Evolutionary conservation across 192 early-diverging fungal species (phyloP).

Genomic region (Backusella westeae): DNA sequence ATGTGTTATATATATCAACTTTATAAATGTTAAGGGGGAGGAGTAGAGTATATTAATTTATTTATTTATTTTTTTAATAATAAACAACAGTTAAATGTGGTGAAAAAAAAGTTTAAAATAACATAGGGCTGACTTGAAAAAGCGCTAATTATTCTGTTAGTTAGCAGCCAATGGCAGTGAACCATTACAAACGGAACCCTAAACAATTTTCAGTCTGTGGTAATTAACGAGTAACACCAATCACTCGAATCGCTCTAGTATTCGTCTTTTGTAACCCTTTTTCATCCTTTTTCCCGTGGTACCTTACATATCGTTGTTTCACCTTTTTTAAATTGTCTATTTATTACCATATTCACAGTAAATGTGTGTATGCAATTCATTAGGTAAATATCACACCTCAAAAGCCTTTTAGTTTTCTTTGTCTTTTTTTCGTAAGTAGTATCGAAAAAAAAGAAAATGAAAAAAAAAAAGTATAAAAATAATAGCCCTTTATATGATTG

Average conservation of each 20-base stretch:
- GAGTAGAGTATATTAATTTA: neutral
- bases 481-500: neutral
- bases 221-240: neutral
- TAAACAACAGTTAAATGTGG: neutral
- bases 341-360: neutral
- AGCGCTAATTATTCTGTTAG: conserved; percentile 1
- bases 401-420: neutral
- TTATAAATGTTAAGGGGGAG: neutral
- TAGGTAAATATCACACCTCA: neutral
- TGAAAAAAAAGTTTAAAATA: conserved; percentile 2
- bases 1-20: neutral
- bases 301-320: neutral
- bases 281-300: neutral
- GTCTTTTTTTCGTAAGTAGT: neutral
- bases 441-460: neutral
- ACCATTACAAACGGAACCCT: neutral
- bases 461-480: neutral
- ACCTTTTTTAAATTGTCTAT: neutral
- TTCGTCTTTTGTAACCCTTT: neutral
- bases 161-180: neutral
- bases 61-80: neutral
- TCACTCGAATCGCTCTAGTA: neutral
- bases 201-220: neutral
- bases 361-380: neutral
- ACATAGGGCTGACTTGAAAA: conserved; percentile 1